Percentiles rank a stretch among this genome's conserved stretches.
Evolutionary conservation across 345 rosid genomes (phyloP).

Genomic region (Euphorbia peplus): DNA sequence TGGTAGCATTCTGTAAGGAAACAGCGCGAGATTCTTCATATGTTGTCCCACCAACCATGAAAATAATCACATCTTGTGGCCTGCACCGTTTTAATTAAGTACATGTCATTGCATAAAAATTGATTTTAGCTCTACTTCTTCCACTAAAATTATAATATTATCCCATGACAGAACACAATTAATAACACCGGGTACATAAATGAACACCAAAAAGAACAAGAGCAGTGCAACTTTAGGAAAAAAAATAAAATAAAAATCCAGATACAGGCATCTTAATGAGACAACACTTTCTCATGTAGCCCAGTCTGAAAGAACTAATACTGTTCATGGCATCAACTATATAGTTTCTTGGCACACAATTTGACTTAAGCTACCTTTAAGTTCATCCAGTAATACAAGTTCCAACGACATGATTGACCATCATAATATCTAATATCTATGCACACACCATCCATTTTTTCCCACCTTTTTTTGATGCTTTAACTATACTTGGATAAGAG

Average conservation of each 20-base stretch:
- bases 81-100: constrained; percentile 33
- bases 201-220: neutral
- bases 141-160: neutral
- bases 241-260: neutral
- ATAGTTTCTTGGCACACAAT: too few relatives aligned
- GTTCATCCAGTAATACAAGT: too few relatives aligned
- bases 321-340: neutral
- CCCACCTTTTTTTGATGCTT: too few relatives aligned
- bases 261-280: neutral
- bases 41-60: constrained; percentile 95
- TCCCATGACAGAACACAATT: neutral
- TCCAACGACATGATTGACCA: too few relatives aligned
- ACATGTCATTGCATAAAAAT: neutral
- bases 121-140: too few relatives aligned
- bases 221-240: neutral
- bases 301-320: too few relatives aligned
- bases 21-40: constrained; percentile 90
- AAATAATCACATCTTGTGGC: constrained; percentile 88
- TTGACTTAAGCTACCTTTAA: too few relatives aligned
- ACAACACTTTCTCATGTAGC: neutral
- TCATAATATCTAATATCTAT: too few relatives aligned
- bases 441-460: too few relatives aligned
- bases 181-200: neutral
- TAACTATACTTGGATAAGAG: too few relatives aligned
- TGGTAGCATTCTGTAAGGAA: constrained; percentile 73